phyloP scores from a whole-genome alignment of 2,329 filamentous ascomycete species.

The Colletotrichum orbiculare region DNA sequence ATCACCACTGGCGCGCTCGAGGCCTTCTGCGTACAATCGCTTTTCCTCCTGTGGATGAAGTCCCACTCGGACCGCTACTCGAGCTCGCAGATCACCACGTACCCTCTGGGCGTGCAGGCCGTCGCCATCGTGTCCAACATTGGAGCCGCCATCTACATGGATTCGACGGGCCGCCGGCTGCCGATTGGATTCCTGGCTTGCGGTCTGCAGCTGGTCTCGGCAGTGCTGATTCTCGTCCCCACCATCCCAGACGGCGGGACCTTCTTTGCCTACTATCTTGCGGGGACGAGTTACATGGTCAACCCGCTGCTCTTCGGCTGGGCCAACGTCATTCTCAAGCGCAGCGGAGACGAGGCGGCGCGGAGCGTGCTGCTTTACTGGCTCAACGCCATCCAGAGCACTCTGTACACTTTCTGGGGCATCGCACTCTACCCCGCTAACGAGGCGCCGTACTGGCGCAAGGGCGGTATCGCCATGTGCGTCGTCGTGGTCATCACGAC shows the following conservation, averaged over 20 bases:
- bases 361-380: constrained; percentile 52
- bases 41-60: constrained; percentile 45
- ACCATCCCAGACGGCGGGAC: constrained; percentile 45
- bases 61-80: constrained; percentile 39
- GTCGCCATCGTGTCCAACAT: constrained; percentile 51
- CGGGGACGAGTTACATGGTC: constrained; percentile 52
- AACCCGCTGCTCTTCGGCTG: constrained; percentile 51
- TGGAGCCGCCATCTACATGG: constrained; percentile 48
- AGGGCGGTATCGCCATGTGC: constrained; percentile 42
- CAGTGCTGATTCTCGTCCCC: constrained; percentile 47
- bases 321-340: constrained; percentile 12
- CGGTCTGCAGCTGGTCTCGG: constrained; percentile 46
- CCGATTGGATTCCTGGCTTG: constrained; percentile 49
- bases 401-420: constrained; percentile 58
- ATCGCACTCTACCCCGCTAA: constrained; percentile 54
- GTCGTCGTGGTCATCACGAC: constrained; percentile 17
- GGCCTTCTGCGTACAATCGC: constrained; percentile 41
- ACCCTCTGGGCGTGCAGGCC: constrained; percentile 50
- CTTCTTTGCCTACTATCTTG: constrained; percentile 51
- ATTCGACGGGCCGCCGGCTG: constrained; percentile 45
- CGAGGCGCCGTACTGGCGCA: constrained; percentile 55
- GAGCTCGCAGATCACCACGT: constrained; percentile 48
- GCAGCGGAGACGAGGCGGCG: constrained; percentile 49
- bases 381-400: constrained; percentile 53
- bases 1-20: constrained; percentile 48